Evolutionary conservation across 2,329 filamentous ascomycete genomes (phyloP).

Genomic region (Colletotrichum liaoningense): DNA sequence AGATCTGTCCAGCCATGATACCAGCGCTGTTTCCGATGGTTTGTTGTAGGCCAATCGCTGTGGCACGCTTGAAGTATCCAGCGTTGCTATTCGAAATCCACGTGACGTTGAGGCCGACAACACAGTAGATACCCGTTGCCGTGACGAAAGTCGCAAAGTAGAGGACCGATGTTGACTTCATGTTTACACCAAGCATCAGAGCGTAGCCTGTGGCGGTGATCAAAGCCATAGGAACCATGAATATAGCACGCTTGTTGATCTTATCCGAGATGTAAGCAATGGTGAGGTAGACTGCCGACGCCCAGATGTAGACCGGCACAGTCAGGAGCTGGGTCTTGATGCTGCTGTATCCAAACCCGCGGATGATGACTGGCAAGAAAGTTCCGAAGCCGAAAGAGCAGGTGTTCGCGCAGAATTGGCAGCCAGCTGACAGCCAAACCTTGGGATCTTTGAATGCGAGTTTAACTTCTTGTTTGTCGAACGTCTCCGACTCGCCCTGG

Average conservation of each 20-base stretch:
- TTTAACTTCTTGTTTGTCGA: conserved; percentile 61
- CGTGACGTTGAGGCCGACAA: conserved; percentile 55
- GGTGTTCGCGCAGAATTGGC: conserved; percentile 65
- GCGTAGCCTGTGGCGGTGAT: conserved; percentile 63
- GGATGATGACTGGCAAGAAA: conserved; percentile 67
- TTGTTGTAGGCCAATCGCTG: conserved; percentile 53
- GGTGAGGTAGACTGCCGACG: conserved; percentile 56
- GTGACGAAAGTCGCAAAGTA: conserved; percentile 31
- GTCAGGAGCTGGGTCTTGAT: conserved; percentile 65
- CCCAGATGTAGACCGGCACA: conserved; percentile 66
- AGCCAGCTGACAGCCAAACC: conserved; percentile 58
- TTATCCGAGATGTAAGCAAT: conserved; percentile 59
- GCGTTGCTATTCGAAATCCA: conserved; percentile 59
- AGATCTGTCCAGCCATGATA: conserved; percentile 54
- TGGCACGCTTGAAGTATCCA: conserved; percentile 57
- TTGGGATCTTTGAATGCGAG: conserved; percentile 63
- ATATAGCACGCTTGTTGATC: conserved; percentile 45
- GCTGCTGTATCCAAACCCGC: conserved; percentile 60
- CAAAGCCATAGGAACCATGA: conserved; percentile 59
- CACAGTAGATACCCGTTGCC: conserved; percentile 12
- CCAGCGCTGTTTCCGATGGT: conserved; percentile 55
- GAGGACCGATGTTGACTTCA: conserved; percentile 46
- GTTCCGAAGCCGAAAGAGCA: conserved; percentile 67
- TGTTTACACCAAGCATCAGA: conserved; percentile 57
- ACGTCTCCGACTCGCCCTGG: conserved; percentile 61